phyloP scores from a whole-genome alignment of 495 filamentous ascomycete genomes.

The Hyaloscypha finlandica region DNA sequence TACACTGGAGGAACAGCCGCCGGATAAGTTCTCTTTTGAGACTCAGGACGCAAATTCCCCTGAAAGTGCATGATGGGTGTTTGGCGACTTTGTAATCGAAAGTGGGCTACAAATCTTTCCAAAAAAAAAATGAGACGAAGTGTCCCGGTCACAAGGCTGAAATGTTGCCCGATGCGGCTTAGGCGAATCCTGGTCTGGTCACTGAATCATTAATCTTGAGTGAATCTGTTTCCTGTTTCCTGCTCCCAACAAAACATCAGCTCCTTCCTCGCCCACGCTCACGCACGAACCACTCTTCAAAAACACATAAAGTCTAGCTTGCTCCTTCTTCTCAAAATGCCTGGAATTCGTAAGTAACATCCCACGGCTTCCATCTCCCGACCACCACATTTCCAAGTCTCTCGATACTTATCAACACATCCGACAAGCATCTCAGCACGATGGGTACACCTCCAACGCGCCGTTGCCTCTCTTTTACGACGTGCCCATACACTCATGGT shows the following conservation, averaged over 20 bases:
- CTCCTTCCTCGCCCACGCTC: background rate
- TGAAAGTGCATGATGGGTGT: background rate
- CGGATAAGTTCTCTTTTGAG: background rate
- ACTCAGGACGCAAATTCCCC: background rate
- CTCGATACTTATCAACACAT: background rate
- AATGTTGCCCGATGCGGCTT: background rate
- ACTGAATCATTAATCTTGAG: background rate
- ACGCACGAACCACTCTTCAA: background rate
- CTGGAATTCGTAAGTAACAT: slow-evolving; percentile 32
- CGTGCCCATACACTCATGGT: background rate
- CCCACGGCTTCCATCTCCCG: background rate
- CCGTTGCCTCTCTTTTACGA: background rate
- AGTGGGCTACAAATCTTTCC: no score
- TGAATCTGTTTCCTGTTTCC: background rate
- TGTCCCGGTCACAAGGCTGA: background rate
- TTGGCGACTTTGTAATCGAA: background rate
- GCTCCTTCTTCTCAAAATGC: slow-evolving; percentile 23
- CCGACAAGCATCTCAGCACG: background rate
- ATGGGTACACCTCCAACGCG: slow-evolving; percentile 12
- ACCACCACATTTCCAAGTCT: background rate
- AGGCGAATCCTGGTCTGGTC: background rate
- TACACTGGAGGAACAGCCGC: background rate
- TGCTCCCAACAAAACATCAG: slow-evolving; percentile 1
- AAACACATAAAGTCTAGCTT: background rate
- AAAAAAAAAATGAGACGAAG: background rate